Evolutionary conservation across 208 protist genomes (phyloP).

Genomic region (Acanthamoeba lenticulata): DNA sequence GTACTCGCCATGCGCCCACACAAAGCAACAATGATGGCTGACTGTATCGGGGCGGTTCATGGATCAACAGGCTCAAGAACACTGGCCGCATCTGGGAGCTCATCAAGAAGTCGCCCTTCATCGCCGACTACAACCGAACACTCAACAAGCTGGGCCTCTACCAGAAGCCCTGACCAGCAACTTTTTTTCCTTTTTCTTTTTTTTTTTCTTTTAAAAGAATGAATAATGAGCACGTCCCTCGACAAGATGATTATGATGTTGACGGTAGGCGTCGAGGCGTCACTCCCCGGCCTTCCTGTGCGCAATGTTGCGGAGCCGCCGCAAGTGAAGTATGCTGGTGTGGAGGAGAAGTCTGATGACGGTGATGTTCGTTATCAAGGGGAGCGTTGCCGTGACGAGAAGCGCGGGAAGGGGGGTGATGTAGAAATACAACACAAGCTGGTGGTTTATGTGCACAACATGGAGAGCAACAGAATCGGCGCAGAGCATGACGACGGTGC

Average conservation of each 20-base stretch:
- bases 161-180: background rate
- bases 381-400: too few species aligned
- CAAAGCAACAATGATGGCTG: background rate
- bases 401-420: background rate
- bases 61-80: constrained; percentile 15
- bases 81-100: constrained; percentile 24
- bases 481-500: background rate
- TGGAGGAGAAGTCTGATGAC: too few species aligned
- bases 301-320: too few species aligned
- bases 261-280: too few species aligned
- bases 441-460: constrained; percentile 8
- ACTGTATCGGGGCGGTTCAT: background rate
- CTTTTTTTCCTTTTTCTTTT: background rate
- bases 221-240: too few species aligned
- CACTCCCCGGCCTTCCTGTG: too few species aligned
- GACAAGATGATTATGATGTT: too few species aligned
- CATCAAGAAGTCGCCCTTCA: constrained; percentile 50
- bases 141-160: constrained; percentile 51
- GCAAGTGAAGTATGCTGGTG: too few species aligned
- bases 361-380: background rate
- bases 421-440: background rate
- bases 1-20: background rate
- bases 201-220: too few species aligned
- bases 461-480: background rate
- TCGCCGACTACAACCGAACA: constrained; percentile 5